Conservation (phyloP, 2,329 filamentous ascomycete genomes). For the Onygenales sp. region DNA sequence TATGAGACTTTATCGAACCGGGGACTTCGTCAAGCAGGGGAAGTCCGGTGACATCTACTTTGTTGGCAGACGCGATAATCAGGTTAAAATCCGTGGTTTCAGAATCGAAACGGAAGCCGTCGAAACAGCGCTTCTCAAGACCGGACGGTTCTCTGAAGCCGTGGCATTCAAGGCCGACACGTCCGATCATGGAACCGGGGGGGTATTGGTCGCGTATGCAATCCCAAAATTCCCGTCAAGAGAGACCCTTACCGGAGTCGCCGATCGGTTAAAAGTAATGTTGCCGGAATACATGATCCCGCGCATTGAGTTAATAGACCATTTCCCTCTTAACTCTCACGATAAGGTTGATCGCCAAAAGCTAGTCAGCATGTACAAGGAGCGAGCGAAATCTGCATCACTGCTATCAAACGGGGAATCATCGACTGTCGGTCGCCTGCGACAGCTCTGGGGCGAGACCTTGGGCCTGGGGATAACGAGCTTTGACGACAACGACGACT, state of each 20-base stretch:
- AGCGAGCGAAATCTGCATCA: neutral
- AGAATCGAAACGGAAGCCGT: conserved; percentile 83
- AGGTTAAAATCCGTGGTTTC: conserved; percentile 87
- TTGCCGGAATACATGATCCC: conserved; percentile 64
- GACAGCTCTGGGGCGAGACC: conserved; percentile 5
- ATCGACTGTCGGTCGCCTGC: conserved; percentile 1
- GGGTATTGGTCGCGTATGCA: conserved; percentile 14
- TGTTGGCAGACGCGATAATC: conserved; percentile 65
- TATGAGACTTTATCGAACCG: conserved; percentile 67
- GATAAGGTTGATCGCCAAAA: conserved; percentile 48
- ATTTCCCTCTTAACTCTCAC: conserved; percentile 61
- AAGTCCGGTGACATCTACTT: conserved; percentile 58
- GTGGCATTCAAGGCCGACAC: conserved; percentile 10
- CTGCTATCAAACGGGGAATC: neutral
- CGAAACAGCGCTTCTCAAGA: conserved; percentile 49
- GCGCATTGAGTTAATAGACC: conserved; percentile 55
- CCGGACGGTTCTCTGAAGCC: conserved; percentile 12
- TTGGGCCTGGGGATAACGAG: conserved; percentile 1
- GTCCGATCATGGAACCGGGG: conserved; percentile 6
- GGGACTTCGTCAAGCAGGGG: conserved; percentile 62
- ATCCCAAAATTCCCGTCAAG: conserved; percentile 38
- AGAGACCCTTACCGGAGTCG: conserved; percentile 39
- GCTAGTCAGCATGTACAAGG: conserved; percentile 7
- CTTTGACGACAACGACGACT: conserved; percentile 11
- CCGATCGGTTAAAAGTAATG: conserved; percentile 49